These are phyloP conservation scores for Physaria fendleri DNA, from an alignment of 345 rosid genomes.

Conservation along the genomic window DNA sequence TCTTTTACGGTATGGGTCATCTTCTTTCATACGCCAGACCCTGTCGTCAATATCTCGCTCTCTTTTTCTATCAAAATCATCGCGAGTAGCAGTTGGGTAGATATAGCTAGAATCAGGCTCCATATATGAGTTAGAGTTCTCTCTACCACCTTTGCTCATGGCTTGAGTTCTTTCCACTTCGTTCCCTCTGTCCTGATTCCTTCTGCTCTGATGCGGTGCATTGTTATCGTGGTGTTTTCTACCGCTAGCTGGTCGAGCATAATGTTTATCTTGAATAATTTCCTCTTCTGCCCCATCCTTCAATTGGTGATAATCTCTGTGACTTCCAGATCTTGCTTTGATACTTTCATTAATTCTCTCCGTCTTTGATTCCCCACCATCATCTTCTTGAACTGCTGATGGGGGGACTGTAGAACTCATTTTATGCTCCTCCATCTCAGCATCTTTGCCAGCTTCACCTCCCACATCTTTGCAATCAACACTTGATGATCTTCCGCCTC, in stretches of 20 bases:
- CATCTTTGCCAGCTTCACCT: constrained; percentile 43
- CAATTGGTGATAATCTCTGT: constrained; percentile 64
- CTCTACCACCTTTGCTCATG: constrained; percentile 46
- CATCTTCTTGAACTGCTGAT: constrained; percentile 50
- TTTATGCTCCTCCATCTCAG: constrained; percentile 43
- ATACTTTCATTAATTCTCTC: constrained; percentile 91
- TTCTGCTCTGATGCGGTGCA: constrained; percentile 50
- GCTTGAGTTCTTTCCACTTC: constrained; percentile 53
- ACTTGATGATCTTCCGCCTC: constrained; percentile 48
- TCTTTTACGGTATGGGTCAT: constrained; percentile 50
- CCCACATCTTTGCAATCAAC: constrained; percentile 48
- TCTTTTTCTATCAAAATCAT: constrained; percentile 60
- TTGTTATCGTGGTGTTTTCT: constrained; percentile 48
- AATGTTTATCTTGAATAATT: constrained; percentile 59
- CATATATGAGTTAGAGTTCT: constrained; percentile 46
- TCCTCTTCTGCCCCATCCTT: constrained; percentile 75
- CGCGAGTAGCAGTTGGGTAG: constrained; percentile 42
- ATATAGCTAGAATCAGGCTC: constrained; percentile 47
- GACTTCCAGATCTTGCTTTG: constrained; percentile 83
- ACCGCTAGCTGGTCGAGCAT: constrained; percentile 33
- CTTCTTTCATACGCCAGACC: constrained; percentile 61
- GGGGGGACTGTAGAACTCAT: constrained; percentile 38
- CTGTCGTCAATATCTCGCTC: constrained; percentile 55
- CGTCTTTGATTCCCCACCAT: constrained; percentile 62
- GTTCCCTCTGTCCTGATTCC: constrained; percentile 49